phyloP scores from a whole-genome alignment of 2,329 filamentous ascomycete genomes.

The Epichloe baconii region DNA sequence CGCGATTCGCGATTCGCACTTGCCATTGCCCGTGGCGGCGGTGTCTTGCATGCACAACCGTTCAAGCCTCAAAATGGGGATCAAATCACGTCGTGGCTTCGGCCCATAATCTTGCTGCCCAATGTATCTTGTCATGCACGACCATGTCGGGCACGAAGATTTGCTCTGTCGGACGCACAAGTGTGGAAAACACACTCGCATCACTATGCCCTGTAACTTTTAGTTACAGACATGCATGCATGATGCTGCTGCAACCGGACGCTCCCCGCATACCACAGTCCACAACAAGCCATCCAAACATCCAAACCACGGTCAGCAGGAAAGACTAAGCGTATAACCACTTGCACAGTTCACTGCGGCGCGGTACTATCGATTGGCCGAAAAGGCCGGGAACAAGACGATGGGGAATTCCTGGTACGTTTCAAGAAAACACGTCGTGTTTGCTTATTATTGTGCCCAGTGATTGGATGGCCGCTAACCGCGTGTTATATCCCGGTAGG shows the following conservation, averaged over 20 bases:
- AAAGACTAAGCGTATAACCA: conserved; percentile 29
- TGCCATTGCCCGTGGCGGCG: neutral
- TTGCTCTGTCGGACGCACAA: neutral
- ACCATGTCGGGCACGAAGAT: neutral
- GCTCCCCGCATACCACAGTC: neutral
- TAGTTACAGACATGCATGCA: neutral
- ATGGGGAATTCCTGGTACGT: conserved; percentile 91
- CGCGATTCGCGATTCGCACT: neutral
- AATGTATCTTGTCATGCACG: neutral
- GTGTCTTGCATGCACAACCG: neutral
- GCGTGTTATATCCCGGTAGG: conserved; percentile 34
- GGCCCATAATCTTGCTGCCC: neutral
- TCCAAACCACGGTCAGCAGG: conserved; percentile 6
- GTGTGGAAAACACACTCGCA: neutral
- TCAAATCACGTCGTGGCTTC: neutral
- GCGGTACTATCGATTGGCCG: conserved; percentile 83
- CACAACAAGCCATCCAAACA: too few relatives aligned
- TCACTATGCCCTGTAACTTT: neutral
- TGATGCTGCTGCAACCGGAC: neutral
- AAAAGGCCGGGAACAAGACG: conserved; percentile 77
- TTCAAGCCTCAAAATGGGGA: neutral
- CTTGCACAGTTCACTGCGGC: conserved; percentile 56
- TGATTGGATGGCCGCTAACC: neutral
- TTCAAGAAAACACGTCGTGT: conserved; percentile 5
- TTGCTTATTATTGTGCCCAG: neutral